Percentiles rank a stretch among this genome's conserved stretches.
Conservation (phyloP, 495 filamentous ascomycete genomes). For the Hypomontagnella submonticulosa region DNA sequence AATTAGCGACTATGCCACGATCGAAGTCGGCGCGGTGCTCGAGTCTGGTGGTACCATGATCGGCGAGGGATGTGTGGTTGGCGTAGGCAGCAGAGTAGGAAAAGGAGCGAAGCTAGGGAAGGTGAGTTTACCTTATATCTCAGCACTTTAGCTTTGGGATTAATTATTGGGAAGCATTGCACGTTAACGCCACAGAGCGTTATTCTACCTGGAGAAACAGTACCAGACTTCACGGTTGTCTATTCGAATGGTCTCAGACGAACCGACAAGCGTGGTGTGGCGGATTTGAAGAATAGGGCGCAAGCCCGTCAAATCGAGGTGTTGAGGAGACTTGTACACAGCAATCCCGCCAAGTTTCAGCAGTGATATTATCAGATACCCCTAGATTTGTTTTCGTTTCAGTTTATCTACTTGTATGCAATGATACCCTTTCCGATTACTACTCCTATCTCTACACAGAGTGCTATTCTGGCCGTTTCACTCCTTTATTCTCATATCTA, state of each 20-base stretch:
- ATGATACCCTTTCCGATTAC: slow-evolving; percentile 30
- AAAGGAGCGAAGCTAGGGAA: slow-evolving; percentile 72
- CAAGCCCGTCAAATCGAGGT: slow-evolving; percentile 71
- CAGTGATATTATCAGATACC: slow-evolving; percentile 45
- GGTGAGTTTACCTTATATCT: slow-evolving; percentile 54
- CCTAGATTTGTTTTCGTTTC: slow-evolving; percentile 6
- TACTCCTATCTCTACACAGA: neutral
- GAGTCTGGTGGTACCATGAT: slow-evolving; percentile 68
- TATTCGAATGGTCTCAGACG: slow-evolving; percentile 69
- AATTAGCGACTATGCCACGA: slow-evolving; percentile 66
- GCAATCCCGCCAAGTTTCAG: slow-evolving; percentile 69
- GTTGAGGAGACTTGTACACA: slow-evolving; percentile 69
- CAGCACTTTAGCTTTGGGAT: neutral
- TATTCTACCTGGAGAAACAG: slow-evolving; percentile 63
- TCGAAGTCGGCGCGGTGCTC: slow-evolving; percentile 71
- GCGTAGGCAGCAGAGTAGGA: slow-evolving; percentile 69
- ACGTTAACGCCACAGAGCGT: slow-evolving; percentile 59
- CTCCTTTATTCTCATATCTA: neutral
- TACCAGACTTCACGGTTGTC: slow-evolving; percentile 74
- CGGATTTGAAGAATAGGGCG: slow-evolving; percentile 64
- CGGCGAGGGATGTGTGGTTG: slow-evolving; percentile 71
- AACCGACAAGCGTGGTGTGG: slow-evolving; percentile 64
- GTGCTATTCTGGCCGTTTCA: slow-evolving; percentile 26
- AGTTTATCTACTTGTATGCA: slow-evolving; percentile 14
- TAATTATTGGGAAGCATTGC: slow-evolving; percentile 64